phyloP scores from a whole-genome alignment of 2,329 filamentous ascomycete genomes.

The Verruconis gallopava region DNA sequence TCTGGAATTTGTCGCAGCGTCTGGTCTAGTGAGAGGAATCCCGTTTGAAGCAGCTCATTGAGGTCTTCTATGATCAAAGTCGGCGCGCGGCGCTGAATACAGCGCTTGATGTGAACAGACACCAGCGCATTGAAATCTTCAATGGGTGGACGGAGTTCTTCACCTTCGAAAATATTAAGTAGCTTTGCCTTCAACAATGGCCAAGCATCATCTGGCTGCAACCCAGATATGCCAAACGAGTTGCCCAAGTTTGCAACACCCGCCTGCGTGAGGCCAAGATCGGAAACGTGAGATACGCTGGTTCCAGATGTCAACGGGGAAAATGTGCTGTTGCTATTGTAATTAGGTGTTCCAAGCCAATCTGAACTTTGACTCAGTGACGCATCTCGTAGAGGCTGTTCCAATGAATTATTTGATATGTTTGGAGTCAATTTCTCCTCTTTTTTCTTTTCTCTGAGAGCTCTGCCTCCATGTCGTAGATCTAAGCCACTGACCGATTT shows the following conservation, averaged over 20 bases:
- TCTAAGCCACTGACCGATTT: constrained; percentile 75
- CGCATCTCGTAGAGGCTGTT: constrained; percentile 20
- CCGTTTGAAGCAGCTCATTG: constrained; percentile 60
- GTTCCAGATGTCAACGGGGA: constrained; percentile 12
- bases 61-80: constrained; percentile 63
- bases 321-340: constrained; percentile 15
- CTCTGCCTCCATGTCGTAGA: constrained; percentile 62
- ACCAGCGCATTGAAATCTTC: constrained; percentile 76
- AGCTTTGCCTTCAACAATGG: constrained; percentile 65
- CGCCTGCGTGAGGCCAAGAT: constrained; percentile 21
- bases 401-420: constrained; percentile 15
- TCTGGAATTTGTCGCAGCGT: constrained; percentile 68
- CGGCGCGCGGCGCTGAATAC: constrained; percentile 59
- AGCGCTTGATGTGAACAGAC: constrained; percentile 64
- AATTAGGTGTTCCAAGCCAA: constrained; percentile 20
- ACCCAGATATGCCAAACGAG: constrained; percentile 34
- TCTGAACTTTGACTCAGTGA: constrained; percentile 27
- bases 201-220: constrained; percentile 63
- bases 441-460: constrained; percentile 59
- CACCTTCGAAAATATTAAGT: constrained; percentile 67
- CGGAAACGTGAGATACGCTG: constrained; percentile 14
- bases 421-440: constrained; percentile 33
- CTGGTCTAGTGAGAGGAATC: constrained; percentile 76
- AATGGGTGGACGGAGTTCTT: constrained; percentile 64
- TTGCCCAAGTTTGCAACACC: constrained; percentile 31